Conservation (phyloP, 2,329 filamentous ascomycete species). For the Beauveria sp. region DNA sequence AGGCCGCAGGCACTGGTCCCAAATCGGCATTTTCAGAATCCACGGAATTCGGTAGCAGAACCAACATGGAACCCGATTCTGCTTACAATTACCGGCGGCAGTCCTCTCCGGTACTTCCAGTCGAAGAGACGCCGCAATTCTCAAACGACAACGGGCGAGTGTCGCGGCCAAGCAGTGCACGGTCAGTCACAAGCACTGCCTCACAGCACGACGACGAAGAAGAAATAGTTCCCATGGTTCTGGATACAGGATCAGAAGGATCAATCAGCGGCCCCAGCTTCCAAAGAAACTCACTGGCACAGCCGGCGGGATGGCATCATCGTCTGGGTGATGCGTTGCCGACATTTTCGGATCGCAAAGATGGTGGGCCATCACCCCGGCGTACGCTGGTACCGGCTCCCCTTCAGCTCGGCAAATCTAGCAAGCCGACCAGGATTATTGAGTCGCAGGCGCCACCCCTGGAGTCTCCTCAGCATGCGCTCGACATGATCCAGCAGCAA, state of each 20-base stretch:
- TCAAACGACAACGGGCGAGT: not conserved
- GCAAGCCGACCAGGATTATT: conserved; percentile 36
- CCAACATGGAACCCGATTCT: not conserved
- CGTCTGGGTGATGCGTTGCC: conserved; percentile 52
- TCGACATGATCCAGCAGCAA: conserved; percentile 44
- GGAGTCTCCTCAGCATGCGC: conserved; percentile 43
- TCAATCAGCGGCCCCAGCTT: conserved; percentile 1
- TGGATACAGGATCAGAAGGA: conserved; percentile 26
- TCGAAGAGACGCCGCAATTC: conserved; percentile 19
- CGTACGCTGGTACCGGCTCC: conserved; percentile 51
- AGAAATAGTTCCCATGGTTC: conserved; percentile 37
- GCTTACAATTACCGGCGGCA: conserved; percentile 28
- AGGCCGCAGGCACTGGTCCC: not conserved
- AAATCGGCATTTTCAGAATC: not conserved
- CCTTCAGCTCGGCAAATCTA: conserved; percentile 38
- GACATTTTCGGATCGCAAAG: conserved; percentile 48
- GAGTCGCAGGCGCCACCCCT: conserved; percentile 44
- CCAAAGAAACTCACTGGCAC: conserved; percentile 7
- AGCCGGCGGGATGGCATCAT: conserved; percentile 38
- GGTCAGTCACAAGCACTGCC: not conserved
- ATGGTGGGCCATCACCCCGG: conserved; percentile 32
- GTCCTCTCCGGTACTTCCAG: conserved; percentile 44
- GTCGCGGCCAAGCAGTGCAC: conserved; percentile 1
- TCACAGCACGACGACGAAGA: not conserved
- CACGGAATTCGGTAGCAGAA: not conserved